These are phyloP conservation scores for Lachancea fermentati DNA, from an alignment of 805 yeast species.

Conservation along the genomic window DNA sequence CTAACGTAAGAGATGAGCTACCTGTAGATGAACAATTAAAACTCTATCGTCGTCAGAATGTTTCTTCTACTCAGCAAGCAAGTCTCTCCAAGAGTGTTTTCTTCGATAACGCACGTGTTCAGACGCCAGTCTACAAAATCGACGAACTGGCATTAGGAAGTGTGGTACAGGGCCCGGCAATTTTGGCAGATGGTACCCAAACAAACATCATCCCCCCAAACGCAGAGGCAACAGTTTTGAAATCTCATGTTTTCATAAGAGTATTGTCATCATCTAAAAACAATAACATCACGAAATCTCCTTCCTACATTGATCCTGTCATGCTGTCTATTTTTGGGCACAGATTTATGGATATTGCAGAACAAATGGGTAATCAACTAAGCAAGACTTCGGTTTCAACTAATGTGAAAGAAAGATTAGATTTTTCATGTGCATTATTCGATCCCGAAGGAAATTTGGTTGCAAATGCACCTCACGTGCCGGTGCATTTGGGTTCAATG, in stretches of 20 bases:
- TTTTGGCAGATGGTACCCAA: conserved; percentile 75
- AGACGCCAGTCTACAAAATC: conserved; percentile 52
- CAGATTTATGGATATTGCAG: conserved; percentile 86
- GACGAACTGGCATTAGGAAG: conserved; percentile 51
- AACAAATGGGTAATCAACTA: conserved; percentile 94
- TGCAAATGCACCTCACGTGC: conserved; percentile 86
- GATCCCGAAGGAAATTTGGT: conserved; percentile 72
- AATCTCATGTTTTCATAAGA: conserved; percentile 48
- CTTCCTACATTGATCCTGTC: conserved; percentile 70
- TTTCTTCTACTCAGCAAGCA: conserved; percentile 26
- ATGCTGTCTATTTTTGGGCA: conserved; percentile 73
- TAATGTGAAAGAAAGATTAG: conserved; percentile 77
- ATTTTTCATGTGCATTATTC: conserved; percentile 80
- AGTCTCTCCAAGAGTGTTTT: conserved; percentile 43
- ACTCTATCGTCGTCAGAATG: conserved; percentile 26
- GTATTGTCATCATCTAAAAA: conserved; percentile 23
- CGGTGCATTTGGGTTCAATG: conserved; percentile 85
- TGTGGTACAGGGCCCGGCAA: conserved; percentile 61
- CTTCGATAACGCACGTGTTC: conserved; percentile 46
- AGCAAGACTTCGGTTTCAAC: conserved; percentile 69
- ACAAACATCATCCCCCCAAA: conserved; percentile 63
- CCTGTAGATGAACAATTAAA: conserved; percentile 44
- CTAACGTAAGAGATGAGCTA: conserved; percentile 37
- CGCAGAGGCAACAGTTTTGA: conserved; percentile 48
- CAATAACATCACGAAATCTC: conserved; percentile 30